Percentiles rank a stretch among this genome's conserved stretches.
Conservation (phyloP, 2,329 filamentous ascomycete genomes). For the Trichoderma hamatum region DNA sequence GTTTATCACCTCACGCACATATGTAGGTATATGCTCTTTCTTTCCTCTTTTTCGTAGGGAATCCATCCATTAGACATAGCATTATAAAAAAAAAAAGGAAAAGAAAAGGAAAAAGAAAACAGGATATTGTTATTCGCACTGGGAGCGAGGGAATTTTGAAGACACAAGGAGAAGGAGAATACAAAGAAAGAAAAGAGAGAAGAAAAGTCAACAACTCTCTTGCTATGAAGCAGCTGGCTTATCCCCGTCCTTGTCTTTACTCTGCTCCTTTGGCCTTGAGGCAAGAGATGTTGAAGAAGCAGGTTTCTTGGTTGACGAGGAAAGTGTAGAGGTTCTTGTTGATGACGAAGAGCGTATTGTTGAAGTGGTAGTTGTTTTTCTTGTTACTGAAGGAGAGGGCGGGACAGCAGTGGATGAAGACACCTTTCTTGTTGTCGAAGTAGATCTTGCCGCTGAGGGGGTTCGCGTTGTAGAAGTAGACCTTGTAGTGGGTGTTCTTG, state of each 20-base stretch:
- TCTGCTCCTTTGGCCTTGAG: conserved; percentile 24
- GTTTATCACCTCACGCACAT: background rate
- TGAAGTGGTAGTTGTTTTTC: conserved; percentile 10
- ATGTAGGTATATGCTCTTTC: background rate
- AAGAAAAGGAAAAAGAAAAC: background rate
- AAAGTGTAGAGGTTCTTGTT: background rate
- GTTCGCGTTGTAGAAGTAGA: conserved; percentile 7
- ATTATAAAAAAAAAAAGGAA: background rate
- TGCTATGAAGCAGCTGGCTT: conserved; percentile 9
- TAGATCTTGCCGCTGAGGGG: background rate
- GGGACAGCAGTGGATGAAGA: background rate
- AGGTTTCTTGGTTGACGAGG: background rate
- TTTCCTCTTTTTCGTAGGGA: background rate
- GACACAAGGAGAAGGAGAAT: background rate
- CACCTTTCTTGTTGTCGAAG: conserved; percentile 12
- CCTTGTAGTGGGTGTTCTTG: background rate
- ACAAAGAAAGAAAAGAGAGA: background rate
- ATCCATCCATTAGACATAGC: conserved; percentile 17
- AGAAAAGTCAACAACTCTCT: conserved; percentile 2
- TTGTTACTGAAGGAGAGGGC: background rate
- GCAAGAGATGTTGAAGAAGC: conserved; percentile 2
- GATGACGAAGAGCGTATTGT: conserved; percentile 9
- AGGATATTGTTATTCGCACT: background rate
- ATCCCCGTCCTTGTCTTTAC: conserved; percentile 26
- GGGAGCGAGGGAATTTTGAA: background rate